Evolutionary conservation across 306 rosid genomes (phyloP).

Genomic region (Casuarina glauca): DNA sequence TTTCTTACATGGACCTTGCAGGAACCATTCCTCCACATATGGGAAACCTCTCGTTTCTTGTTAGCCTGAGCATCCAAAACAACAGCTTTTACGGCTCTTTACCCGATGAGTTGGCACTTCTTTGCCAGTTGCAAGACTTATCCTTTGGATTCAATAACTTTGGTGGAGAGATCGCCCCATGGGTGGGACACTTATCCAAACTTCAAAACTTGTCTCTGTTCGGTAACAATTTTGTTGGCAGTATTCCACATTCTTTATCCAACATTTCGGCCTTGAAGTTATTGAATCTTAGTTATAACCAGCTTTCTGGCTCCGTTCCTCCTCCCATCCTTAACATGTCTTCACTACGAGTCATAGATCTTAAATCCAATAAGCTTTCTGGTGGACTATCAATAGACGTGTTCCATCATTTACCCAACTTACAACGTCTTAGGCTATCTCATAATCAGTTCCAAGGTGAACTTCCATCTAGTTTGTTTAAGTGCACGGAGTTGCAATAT

Average conservation of each 20-base stretch:
- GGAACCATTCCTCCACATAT: too few relatives aligned
- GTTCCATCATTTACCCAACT: slow-evolving; percentile 14
- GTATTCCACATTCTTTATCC: neutral
- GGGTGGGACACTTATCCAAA: too few relatives aligned
- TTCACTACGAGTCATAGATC: neutral
- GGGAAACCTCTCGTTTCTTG: too few relatives aligned
- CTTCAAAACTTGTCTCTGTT: too few relatives aligned
- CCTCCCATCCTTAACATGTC: neutral
- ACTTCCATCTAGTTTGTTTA: slow-evolving; percentile 14
- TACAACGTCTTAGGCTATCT: neutral
- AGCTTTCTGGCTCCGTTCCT: neutral
- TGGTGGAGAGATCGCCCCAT: too few relatives aligned
- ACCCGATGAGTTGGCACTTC: too few relatives aligned
- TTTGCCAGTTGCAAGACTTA: too few relatives aligned
- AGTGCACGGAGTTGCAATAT: slow-evolving; percentile 2
- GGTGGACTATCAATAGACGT: slow-evolving; percentile 11
- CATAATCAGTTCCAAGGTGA: neutral
- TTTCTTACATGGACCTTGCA: too few relatives aligned
- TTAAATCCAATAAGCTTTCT: neutral
- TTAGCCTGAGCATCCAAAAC: too few relatives aligned
- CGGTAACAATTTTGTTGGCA: neutral
- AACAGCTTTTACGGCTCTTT: too few relatives aligned
- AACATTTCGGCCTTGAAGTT: neutral
- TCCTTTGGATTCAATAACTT: too few relatives aligned
- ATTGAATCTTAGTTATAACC: neutral